These are phyloP conservation scores for Dactylellina cionopaga DNA, from an alignment of 2,329 filamentous ascomycete species.

Conservation along the genomic window DNA sequence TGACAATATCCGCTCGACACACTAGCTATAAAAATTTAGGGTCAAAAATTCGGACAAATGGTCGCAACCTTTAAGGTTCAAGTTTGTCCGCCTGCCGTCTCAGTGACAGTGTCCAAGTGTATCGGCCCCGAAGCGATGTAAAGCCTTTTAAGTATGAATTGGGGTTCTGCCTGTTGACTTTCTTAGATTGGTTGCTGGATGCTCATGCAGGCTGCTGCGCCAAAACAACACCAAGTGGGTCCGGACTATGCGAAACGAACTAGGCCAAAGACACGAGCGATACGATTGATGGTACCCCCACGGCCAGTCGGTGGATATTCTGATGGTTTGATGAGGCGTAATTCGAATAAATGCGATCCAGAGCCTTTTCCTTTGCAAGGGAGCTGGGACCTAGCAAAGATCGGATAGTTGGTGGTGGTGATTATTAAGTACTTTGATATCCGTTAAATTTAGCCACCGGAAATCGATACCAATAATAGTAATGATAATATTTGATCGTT, in stretches of 20 bases:
- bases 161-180: conserved; percentile 9
- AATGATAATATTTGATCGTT: no score
- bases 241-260: conserved; percentile 19
- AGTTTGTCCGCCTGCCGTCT: conserved; percentile 45
- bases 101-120: conserved; percentile 13
- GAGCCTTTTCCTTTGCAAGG: background rate
- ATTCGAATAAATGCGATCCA: conserved; percentile 2
- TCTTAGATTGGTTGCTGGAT: conserved; percentile 2
- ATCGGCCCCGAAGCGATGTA: conserved; percentile 38
- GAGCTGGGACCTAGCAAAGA: background rate
- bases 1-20: conserved; percentile 6
- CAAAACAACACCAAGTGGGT: conserved; percentile 43
- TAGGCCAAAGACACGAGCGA: background rate
- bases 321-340: background rate
- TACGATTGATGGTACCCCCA: conserved; percentile 26
- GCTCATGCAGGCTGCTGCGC: conserved; percentile 33
- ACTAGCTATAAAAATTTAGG: background rate
- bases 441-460: no score
- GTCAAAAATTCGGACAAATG: conserved; percentile 41
- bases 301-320: background rate
- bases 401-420: background rate
- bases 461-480: no score
- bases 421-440: no score
- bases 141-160: conserved; percentile 26
- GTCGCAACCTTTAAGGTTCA: conserved; percentile 20